Evolutionary conservation across 2,329 filamentous ascomycete genomes (phyloP).

Genomic region (Exophiala sp.): DNA sequence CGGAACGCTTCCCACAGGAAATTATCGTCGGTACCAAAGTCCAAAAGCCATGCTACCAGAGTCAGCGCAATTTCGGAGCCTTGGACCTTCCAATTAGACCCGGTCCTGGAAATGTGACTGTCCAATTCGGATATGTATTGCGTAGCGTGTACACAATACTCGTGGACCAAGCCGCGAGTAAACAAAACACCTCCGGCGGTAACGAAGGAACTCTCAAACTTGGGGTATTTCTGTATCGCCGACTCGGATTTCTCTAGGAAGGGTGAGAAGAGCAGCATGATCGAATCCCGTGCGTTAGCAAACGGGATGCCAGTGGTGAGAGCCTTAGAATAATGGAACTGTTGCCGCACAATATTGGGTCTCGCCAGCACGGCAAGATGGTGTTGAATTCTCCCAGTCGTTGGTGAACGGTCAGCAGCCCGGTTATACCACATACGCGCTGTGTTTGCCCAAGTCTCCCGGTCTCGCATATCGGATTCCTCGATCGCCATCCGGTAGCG

Average conservation of each 20-base stretch:
- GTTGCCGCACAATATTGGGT: conserved; percentile 49
- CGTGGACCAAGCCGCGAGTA: conserved; percentile 32
- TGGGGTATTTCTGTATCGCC: conserved; percentile 27
- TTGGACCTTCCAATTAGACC: conserved; percentile 47
- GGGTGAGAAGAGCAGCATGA: conserved; percentile 51
- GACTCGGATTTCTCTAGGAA: conserved; percentile 40
- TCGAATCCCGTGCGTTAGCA: conserved; percentile 50
- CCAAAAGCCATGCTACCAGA: conserved; percentile 51
- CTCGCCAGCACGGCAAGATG: conserved; percentile 67
- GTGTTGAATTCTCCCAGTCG: conserved; percentile 75
- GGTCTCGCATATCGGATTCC: conserved; percentile 66
- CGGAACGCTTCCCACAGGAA: conserved; percentile 32
- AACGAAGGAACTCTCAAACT: conserved; percentile 48
- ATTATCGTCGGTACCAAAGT: conserved; percentile 45
- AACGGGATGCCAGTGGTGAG: conserved; percentile 53
- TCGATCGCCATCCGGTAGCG: conserved; percentile 90
- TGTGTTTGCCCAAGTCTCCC: conserved; percentile 76
- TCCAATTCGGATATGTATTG: conserved; percentile 44
- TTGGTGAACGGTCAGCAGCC: conserved; percentile 69
- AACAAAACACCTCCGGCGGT: conserved; percentile 50
- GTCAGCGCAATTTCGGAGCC: conserved; percentile 51
- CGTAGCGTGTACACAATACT: conserved; percentile 36
- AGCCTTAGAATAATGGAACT: conserved; percentile 54
- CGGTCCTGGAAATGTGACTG: conserved; percentile 44
- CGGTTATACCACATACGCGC: conserved; percentile 78